Evolutionary conservation across 2,329 filamentous ascomycete species (phyloP), one percentile per base, ranked within the genome.

Genomic region (Fusarium sp.): DNA sequence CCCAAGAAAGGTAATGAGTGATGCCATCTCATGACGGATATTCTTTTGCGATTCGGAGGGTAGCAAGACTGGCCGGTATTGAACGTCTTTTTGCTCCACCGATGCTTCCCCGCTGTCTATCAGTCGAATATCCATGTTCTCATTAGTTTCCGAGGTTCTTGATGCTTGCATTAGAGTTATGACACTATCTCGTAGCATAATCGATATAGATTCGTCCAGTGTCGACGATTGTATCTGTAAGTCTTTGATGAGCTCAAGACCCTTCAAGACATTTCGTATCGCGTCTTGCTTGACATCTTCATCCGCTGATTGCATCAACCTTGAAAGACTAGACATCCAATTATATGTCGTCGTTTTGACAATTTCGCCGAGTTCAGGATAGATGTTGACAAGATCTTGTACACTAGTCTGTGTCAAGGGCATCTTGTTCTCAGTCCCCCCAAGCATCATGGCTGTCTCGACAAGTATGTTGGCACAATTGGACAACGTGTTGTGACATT

Each of bases 301-400:
- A 76, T 98, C 95, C 73, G 91, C 92, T 14, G 91, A 90, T 79
- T 95, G 94, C 90, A 98, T 95, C 20, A 94, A 82, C 22, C 95
- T 89, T 10, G 95, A 92, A 24, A 99, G 87, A 44, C 93, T 91
- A 6, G 90, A 89, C 30, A 95, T 88, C 95, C 95, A 98, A 58
- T 91, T 91, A 79, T 95, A 93, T 2, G 97, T 86, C 2, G 89
- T 92, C 33, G 87, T 88, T 75, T 93, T 93, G 31, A 95, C 84
- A 6, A 89, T 83, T 28, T 92, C 90, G 7, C 87, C 83, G 5
- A 95, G 85, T 54, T 88, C 84, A 4, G 87, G 82, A 74, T 94
- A 90, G 16, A 91, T 89, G 42, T 83, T 86, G 11, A 91, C 84
- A 31, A 97, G 83, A 68, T 91, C 87, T 33, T 85, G 86, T 9